Percentiles rank a stretch among this genome's conserved stretches.
Evolutionary conservation across 306 rosid genomes (phyloP).

Genomic region (Rosa chinensis): DNA sequence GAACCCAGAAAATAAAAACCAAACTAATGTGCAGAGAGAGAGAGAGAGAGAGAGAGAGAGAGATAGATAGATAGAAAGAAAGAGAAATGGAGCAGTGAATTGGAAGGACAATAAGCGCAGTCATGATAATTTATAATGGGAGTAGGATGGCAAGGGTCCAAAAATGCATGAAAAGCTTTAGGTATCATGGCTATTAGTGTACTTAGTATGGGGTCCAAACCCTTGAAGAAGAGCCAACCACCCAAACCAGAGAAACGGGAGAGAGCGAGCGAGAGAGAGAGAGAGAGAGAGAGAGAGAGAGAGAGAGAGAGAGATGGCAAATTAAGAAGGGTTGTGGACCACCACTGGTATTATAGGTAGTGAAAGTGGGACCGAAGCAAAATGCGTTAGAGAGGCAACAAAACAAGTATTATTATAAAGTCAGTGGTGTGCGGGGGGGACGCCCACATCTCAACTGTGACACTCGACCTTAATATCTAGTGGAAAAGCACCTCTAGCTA

Average conservation of each 20-base stretch:
- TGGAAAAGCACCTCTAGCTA: slow-evolving; percentile 40
- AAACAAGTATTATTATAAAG: slow-evolving; percentile 17
- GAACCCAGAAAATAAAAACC: not conserved
- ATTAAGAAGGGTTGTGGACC: not conserved
- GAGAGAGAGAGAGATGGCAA: not conserved
- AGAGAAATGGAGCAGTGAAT: slow-evolving; percentile 9
- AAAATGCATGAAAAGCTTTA: slow-evolving; percentile 49
- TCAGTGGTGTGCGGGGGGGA: slow-evolving; percentile 44
- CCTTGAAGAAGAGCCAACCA: slow-evolving; percentile 44
- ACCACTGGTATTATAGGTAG: slow-evolving; percentile 16
- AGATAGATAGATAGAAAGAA: slow-evolving; percentile 3
- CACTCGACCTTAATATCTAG: slow-evolving; percentile 54
- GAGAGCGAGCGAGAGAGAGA: not conserved
- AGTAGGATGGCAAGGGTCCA: slow-evolving; percentile 39
- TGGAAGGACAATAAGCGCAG: slow-evolving; percentile 28
- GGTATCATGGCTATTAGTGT: slow-evolving; percentile 51
- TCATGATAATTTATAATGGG: slow-evolving; percentile 51
- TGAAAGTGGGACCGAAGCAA: slow-evolving; percentile 8
- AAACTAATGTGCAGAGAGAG: not conserved
- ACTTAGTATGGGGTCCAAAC: slow-evolving; percentile 40
- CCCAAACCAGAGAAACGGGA: slow-evolving; percentile 30
- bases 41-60: not conserved
- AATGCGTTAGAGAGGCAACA: slow-evolving; percentile 38
- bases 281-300: not conserved
- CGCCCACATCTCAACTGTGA: slow-evolving; percentile 52